Conservation (phyloP, 2,329 filamentous ascomycete species). For the Penicillium sp. region DNA sequence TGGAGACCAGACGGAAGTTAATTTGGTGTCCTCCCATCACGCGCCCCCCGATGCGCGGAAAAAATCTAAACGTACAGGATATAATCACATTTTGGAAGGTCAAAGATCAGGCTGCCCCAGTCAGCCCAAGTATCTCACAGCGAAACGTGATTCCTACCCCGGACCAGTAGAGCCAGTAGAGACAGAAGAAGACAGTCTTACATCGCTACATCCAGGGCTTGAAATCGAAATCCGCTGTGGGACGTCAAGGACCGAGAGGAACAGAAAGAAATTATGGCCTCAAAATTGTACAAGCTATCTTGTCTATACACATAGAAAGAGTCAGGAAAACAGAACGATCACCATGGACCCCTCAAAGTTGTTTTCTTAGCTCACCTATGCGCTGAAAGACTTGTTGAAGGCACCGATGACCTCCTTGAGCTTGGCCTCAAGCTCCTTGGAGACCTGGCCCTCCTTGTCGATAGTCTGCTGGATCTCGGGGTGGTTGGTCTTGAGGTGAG, state of each 20-base stretch:
- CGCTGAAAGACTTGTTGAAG: constrained; percentile 92
- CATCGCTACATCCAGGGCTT: constrained; percentile 32
- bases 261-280: constrained; percentile 43
- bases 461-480: constrained; percentile 78
- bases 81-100: constrained; percentile 38
- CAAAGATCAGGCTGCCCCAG: constrained; percentile 10
- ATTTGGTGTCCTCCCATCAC: constrained; percentile 25
- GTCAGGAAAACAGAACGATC: constrained; percentile 42
- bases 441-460: constrained; percentile 92
- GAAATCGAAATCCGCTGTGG: constrained; percentile 10
- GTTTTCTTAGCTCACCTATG: constrained; percentile 42
- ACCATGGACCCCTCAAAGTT: constrained; percentile 32
- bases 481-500: constrained; percentile 91
- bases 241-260: constrained; percentile 21
- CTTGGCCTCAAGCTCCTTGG: constrained; percentile 76
- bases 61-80: constrained; percentile 46
- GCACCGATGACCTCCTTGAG: constrained; percentile 68
- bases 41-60: constrained; percentile 32
- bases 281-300: constrained; percentile 49
- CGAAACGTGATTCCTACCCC: constrained; percentile 16
- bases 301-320: constrained; percentile 43
- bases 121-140: background rate
- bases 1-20: constrained; percentile 30
- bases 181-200: constrained; percentile 14
- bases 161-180: constrained; percentile 22